Percentiles rank a stretch among this genome's conserved stretches.
Conservation (phyloP, 1,139 yeast genomes). For the Saccharomyces hybrid region DNA sequence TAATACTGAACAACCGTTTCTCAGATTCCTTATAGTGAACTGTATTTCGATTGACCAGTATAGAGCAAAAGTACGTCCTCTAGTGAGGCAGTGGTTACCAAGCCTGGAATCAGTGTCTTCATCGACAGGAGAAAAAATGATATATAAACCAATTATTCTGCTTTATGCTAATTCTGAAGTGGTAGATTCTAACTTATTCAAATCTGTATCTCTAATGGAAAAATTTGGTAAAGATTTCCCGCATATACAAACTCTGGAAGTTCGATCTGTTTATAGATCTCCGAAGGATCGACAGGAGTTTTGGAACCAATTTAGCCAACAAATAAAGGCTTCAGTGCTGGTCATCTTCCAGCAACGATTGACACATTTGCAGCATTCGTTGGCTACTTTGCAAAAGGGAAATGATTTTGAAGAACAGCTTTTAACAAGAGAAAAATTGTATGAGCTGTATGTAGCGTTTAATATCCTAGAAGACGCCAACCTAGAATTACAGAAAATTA, state of each 20-base stretch:
- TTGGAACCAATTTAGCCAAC: conserved; percentile 23
- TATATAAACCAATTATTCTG: conserved; percentile 19
- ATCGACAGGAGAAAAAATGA: background rate
- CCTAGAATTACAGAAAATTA: conserved; percentile 14
- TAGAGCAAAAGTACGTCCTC: conserved; percentile 69
- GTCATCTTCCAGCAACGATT: conserved; percentile 25
- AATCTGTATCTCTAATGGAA: conserved; percentile 25
- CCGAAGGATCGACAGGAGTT: conserved; percentile 25
- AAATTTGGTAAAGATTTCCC: conserved; percentile 32
- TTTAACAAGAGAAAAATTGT: conserved; percentile 18
- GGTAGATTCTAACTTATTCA: conserved; percentile 27
- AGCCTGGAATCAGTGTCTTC: background rate
- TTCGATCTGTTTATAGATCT: conserved; percentile 31
- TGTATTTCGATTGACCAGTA: conserved; percentile 65
- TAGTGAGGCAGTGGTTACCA: conserved; percentile 76
- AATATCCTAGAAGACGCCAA: conserved; percentile 23
- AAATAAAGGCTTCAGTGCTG: conserved; percentile 19
- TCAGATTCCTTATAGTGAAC: conserved; percentile 62
- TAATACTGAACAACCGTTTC: conserved; percentile 38
- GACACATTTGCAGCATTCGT: conserved; percentile 4
- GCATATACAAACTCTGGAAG: conserved; percentile 19
- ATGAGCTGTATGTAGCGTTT: conserved; percentile 21
- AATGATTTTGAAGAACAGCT: conserved; percentile 10
- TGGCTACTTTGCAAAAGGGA: background rate
- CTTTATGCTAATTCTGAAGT: conserved; percentile 28